Evolutionary conservation across 805 yeast species (phyloP), one percentile per base, ranked within the genome.

Genomic region (Myxozyma sirexii): DNA sequence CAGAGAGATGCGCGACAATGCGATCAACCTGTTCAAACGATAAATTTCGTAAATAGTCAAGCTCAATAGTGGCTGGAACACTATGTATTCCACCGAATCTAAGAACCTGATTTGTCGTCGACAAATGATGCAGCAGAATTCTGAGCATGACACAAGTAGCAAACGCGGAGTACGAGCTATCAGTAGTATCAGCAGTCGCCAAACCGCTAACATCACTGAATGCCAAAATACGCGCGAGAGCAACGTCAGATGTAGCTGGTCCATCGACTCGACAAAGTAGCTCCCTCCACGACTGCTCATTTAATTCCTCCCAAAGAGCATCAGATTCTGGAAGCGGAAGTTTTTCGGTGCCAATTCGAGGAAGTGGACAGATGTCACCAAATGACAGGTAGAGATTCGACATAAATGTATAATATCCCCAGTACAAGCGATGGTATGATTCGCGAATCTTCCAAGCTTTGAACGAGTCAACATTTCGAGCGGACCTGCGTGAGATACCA

Each of bases 291-390:
- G 55, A 29, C 8, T 42, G 26, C 43, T 27, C 51, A 21, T 43
- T 45, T 13, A 27, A 17, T 31, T 62, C 66, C 31, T 60, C 63
- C 70, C 70, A 67, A 6, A 61, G 47, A 4, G 54, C 65, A 27
- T 67, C 70, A 10, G 67, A 55, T 47, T 69, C 68, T 13, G 70
- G 70, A 23, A 67, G 51, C 7, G 54, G 58, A n/a, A 67, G 39
- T 53, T 60, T 46, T 56, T 67, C 47, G 49, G 63, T 46, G 54
- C 70, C 54, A 51, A 57, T 52, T 21, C 61, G 38, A 12, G 56
- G 57, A n/a, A 57, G 37, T 21, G 61, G 57, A 23, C 53, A 46
- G n/a, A 57, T 57, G 33, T 57, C 57, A 10, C 57, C 57, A 26
- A 49, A 57, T 5, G 57, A 46, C 4, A 57, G 31, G 38, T 44